Evolutionary conservation across 768 basidiomycete species (phyloP), one percentile per base, ranked within the genome.

Genomic region (Hortiboletus flavorubellus): DNA sequence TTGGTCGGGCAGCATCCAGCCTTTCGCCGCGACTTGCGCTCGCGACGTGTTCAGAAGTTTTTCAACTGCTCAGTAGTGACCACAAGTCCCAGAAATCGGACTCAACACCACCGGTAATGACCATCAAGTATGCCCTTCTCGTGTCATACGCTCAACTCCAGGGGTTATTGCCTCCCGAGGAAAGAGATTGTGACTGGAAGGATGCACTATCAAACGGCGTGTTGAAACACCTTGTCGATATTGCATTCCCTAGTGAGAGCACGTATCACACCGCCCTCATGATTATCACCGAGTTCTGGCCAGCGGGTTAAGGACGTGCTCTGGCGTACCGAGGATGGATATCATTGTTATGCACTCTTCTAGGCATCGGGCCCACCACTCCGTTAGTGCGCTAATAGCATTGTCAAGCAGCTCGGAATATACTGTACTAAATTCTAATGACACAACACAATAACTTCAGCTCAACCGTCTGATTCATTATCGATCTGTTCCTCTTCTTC

Each of bases 71-170:
- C 52, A 60, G 52, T 37, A 63, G 51, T 23, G 51, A 35, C 15
- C 43, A 58, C 46, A 31, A 49, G 39, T 40, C 61, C 41, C 59
- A 58, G 48, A 26, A 35, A 2, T 46, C 43, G 30, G 35, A 43
- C 46, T 46, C 54, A 18, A 46, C 40, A 50, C 50, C 57, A 35
- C 53, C 60, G 29, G 39, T 63, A 31, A 37, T 51, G 47, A 42
- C 46, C 58, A 54, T 72, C 67, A 79, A 78, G 64, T 78, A 73
- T 47, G 62, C 68, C 18, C 68, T 79, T 43, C 59, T 79, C 34
- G 46, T 67, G 56, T 72, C 78, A 9, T 79, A 73, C 46, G 73
- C 71, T 18, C 68, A 67, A 40, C 59, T 79, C 26, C 76, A 71
- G 46, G 55, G 61, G 29, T 41, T 65, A n/a, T 51, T 60, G 3